Base-by-base conservation (phyloP, 768 basidiomycete genomes). In the Filobasidium floriforme region DNA sequence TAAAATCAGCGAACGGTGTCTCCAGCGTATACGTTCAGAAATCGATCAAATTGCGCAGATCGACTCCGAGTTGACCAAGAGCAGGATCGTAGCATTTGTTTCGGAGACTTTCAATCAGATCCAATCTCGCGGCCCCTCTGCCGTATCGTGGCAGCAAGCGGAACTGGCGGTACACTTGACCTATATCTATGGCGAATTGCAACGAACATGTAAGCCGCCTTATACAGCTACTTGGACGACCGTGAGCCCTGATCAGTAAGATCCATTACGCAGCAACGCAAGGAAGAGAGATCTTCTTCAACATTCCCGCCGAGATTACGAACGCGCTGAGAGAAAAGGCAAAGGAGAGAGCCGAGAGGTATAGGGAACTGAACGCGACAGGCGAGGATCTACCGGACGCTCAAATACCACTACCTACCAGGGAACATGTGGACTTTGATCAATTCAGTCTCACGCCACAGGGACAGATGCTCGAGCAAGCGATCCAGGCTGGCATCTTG, bases 161-260 rank as follows among this genome's bases (percentile, higher is more conserved):
- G 96, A 99, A 77, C 83, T 98, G 22, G 92, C 90, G 0, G 81
- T 94, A n/a, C 92, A 92, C 77, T 83, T 98, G 28, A 86, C 97
- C 11, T 97, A 87, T 74, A 89, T 94, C 41, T 98, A 90, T 72
- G 94, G 94, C 51, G 92, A 96, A 76, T 85, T 94, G 70, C 71
- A 74, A 41, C 22, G 29, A 32, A 94, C 91, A 82, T 85, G 93
- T 92, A 66, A 61, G 87, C 75, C 18, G 22, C 22, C 59, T 9
- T 49, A 26, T 49, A 28, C 19, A 60, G 29, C 32, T 7, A 1
- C 37, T 5, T 63, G 32, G 24, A 57, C 4, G 9, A 59, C 54
- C 65, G n/a, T 62, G n/a, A n/a, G n/a, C 22, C n/a, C 14, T 57
- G 26, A 15, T 57, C 54, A 9, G 4, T 9, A 37, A 3, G 32